Base-by-base conservation (phyloP, 768 basidiomycete species). In the Hypholoma sublateritium region DNA sequence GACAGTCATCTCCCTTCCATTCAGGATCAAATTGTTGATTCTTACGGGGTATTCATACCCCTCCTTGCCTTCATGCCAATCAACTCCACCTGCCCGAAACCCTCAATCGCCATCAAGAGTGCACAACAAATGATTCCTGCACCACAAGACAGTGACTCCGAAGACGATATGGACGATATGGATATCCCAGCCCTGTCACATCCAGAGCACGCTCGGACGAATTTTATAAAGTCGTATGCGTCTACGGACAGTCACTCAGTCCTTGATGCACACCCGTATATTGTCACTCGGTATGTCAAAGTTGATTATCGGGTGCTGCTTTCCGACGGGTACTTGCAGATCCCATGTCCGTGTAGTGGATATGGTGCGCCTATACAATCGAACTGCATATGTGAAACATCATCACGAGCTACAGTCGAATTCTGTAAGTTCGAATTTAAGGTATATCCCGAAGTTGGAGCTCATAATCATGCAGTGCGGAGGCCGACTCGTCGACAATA, bases 311-410 rank as follows among this genome's bases (percentile, higher is more conserved):
- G 11, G 21, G 13, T 16, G 5, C 21, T n/a, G 5, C 8, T 32
- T 5, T 32, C 9, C 9, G 28, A 32, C 28, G 9, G 9, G 9
- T 32, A 1, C 28, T 2, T 1, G 6, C 28, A 76, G 76, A 24
- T 71, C 74, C 1, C 69, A 72, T 25, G 63, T 77, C n/a, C 69
- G 69, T 11, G 60, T 76, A 9, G 63, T 72, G 13, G 68, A 73
- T 11, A 69, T 72, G 62, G 73, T 71, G 1, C 52, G 60, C 4
- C 47, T 68, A 6, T 70, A 70, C 53, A 66, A 76, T 46, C 65
- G 67, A 25, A 60, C 56, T 22, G 65, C 65, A 4, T 76, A 74
- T 55, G 63, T 70, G 4, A 60, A 57, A 25, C 56, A 63, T 52
- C 73, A 72, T 35, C 49, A 60, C 44, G 36, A 59, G 5, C 62